Conservation (phyloP, 108 stramenopile genomes). For the Nannochloropsis granulata region DNA sequence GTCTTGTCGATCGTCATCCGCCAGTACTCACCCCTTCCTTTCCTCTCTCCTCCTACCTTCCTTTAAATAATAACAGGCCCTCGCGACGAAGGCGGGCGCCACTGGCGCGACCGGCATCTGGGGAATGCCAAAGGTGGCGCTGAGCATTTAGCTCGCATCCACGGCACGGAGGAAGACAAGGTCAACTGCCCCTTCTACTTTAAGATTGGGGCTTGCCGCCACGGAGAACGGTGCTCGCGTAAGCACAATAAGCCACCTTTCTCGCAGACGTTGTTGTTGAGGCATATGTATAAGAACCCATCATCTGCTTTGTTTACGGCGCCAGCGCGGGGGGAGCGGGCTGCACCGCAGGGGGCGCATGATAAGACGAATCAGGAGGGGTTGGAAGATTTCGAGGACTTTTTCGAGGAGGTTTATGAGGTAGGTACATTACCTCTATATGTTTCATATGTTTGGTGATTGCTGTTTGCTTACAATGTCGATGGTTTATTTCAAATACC, state of each 20-base stretch:
- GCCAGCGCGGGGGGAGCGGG: background rate
- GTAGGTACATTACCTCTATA: too few species aligned
- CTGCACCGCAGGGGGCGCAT: background rate
- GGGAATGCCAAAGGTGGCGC: constrained; percentile 45
- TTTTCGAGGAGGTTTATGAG: constrained; percentile 31
- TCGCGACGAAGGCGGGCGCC: background rate
- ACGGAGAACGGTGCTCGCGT: constrained; percentile 66
- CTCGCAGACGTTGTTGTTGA: constrained; percentile 78
- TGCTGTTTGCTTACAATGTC: too few species aligned
- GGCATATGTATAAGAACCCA: constrained; percentile 83
- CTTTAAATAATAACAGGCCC: background rate
- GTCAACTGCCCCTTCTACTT: constrained; percentile 98
- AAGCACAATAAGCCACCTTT: constrained; percentile 89
- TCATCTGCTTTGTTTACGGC: constrained; percentile 32
- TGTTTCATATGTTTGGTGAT: too few species aligned
- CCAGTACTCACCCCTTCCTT: too few species aligned
- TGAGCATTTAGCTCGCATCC: constrained; percentile 86
- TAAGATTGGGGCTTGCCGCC: constrained; percentile 95
- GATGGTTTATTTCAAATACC: too few species aligned
- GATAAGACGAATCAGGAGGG: background rate
- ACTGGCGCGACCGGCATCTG: constrained; percentile 3
- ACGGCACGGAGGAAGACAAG: constrained; percentile 97
- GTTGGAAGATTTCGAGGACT: constrained; percentile 23
- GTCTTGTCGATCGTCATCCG: too few species aligned
- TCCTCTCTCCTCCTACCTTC: too few species aligned